A percentile compares a stretch with the other conserved stretches of the same genome.
These are phyloP conservation scores for Kandelia obovata DNA, from an alignment of 345 rosid species.

Conservation along the genomic window DNA sequence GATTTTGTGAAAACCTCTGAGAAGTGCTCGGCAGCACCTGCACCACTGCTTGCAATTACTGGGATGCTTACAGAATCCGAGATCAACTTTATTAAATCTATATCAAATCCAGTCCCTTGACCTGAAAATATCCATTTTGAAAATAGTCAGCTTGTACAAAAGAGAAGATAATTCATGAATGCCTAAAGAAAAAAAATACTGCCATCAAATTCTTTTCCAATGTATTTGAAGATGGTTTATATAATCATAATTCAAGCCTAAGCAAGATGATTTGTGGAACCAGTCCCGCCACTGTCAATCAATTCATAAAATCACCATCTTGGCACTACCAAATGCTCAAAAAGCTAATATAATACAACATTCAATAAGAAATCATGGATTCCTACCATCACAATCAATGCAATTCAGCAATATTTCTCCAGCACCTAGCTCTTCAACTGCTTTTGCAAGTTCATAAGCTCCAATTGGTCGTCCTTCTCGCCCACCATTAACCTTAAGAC, in stretches of 20 bases:
- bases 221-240: too few species aligned
- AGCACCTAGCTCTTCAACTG: slow-evolving; percentile 92
- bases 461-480: slow-evolving; percentile 96
- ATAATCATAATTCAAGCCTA: too few species aligned
- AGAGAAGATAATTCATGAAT: too few species aligned
- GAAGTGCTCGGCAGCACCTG: slow-evolving; percentile 77
- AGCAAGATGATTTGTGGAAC: too few species aligned
- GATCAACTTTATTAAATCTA: slow-evolving; percentile 69
- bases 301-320: neutral
- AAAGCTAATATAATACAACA: neutral
- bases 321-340: neutral
- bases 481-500: slow-evolving; percentile 82
- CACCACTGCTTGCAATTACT: slow-evolving; percentile 97
- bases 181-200: too few species aligned
- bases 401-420: slow-evolving; percentile 95
- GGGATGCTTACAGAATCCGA: slow-evolving; percentile 93
- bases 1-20: slow-evolving; percentile 72
- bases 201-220: too few species aligned
- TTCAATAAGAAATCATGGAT: neutral
- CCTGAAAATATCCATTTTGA: slow-evolving; percentile 44
- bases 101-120: slow-evolving; percentile 92
- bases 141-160: neutral
- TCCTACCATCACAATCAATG: slow-evolving; percentile 89
- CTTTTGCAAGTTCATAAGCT: slow-evolving; percentile 96
- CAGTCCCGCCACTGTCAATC: too few species aligned